Evolutionary conservation across 106 monocot species (phyloP).

Genomic region (Xerophyta viscosa): DNA sequence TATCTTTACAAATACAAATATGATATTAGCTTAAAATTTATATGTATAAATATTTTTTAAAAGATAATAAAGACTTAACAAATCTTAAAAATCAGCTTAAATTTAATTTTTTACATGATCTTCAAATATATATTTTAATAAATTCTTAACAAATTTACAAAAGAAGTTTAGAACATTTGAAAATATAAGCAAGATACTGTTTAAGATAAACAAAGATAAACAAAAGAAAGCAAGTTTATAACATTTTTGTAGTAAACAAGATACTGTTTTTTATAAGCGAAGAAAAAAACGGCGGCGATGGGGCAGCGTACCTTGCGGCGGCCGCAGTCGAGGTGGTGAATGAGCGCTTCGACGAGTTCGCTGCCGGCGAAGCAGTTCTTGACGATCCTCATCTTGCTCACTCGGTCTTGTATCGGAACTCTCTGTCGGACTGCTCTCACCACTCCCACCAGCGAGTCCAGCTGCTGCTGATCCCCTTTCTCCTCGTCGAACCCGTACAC

Average conservation of each 20-base stretch:
- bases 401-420: slow-evolving; percentile 71
- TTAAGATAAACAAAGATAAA: too few relatives aligned
- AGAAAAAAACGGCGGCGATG: not conserved
- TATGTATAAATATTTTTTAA: too few relatives aligned
- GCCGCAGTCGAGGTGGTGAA: slow-evolving; percentile 67
- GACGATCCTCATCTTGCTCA: slow-evolving; percentile 69
- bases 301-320: slow-evolving; percentile 46
- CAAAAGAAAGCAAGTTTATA: not conserved
- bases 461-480: slow-evolving; percentile 15
- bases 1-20: too few relatives aligned
- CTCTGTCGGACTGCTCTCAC: slow-evolving; percentile 46
- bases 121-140: too few relatives aligned
- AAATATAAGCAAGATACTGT: too few relatives aligned
- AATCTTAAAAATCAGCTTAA: too few relatives aligned
- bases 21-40: too few relatives aligned
- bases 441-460: slow-evolving; percentile 37
- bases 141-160: too few relatives aligned
- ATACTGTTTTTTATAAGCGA: not conserved
- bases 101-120: too few relatives aligned
- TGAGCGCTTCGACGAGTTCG: slow-evolving; percentile 73
- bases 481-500: slow-evolving; percentile 74
- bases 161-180: too few relatives aligned
- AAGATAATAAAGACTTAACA: too few relatives aligned
- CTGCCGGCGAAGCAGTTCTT: slow-evolving; percentile 85
- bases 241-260: not conserved